Conservation (phyloP, 2,329 filamentous ascomycete genomes). For the Penicillium sp. region DNA sequence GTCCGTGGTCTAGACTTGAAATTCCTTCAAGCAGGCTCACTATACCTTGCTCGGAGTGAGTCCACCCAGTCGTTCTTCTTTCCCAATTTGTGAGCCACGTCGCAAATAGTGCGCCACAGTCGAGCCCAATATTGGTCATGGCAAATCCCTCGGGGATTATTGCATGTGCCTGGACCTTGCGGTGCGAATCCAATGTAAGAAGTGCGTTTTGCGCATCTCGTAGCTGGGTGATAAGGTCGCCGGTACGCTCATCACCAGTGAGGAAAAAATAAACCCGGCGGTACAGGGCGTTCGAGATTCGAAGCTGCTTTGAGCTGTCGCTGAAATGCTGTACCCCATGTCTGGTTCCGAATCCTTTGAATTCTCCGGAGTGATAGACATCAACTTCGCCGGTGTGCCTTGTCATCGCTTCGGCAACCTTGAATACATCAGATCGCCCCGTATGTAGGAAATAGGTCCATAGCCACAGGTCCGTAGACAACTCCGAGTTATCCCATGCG, state of each 20-base stretch:
- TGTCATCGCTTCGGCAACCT: slow-evolving; percentile 60
- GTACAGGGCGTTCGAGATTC: slow-evolving; percentile 50
- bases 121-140: slow-evolving; percentile 19
- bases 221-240: slow-evolving; percentile 17
- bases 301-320: slow-evolving; percentile 63
- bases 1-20: slow-evolving; percentile 10
- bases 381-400: slow-evolving; percentile 64
- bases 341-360: slow-evolving; percentile 61
- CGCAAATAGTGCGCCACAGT: slow-evolving; percentile 12
- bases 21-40: slow-evolving; percentile 14
- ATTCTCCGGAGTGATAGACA: slow-evolving; percentile 60
- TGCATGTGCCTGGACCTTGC: slow-evolving; percentile 17
- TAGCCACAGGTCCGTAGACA: slow-evolving; percentile 64
- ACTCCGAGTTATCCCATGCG: slow-evolving; percentile 66
- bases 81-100: slow-evolving; percentile 18
- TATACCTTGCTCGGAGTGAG: slow-evolving; percentile 6
- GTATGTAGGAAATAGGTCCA: slow-evolving; percentile 65
- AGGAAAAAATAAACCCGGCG: slow-evolving; percentile 18
- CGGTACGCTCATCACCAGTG: slow-evolving; percentile 20
- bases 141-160: slow-evolving; percentile 16
- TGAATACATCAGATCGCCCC: slow-evolving; percentile 58
- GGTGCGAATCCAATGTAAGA: slow-evolving; percentile 14
- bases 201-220: slow-evolving; percentile 13
- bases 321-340: slow-evolving; percentile 65
- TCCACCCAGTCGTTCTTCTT: slow-evolving; percentile 14